Evolutionary conservation across 345 rosid genomes (phyloP).

Genomic region (Rhizophora apiculata): DNA sequence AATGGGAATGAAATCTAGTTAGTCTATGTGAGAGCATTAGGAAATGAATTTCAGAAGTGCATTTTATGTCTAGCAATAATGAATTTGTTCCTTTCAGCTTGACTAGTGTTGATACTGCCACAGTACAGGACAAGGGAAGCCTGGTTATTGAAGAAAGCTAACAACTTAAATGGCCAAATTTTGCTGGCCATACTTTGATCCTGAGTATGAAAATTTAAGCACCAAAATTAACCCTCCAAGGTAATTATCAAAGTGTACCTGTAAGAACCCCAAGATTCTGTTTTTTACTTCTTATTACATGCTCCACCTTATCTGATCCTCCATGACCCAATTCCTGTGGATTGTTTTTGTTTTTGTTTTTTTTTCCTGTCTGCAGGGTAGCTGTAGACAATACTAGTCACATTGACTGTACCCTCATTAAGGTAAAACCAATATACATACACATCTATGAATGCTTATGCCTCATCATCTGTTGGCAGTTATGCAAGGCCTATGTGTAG

Average conservation of each 20-base stretch:
- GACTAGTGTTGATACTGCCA: neutral
- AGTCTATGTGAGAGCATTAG: neutral
- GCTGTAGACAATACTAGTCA: constrained; percentile 79
- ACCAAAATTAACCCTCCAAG: constrained; percentile 90
- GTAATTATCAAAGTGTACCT: constrained; percentile 24
- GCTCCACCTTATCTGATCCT: neutral
- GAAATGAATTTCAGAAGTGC: neutral
- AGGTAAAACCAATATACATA: constrained; percentile 39
- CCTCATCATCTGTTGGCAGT: neutral
- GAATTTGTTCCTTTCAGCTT: neutral
- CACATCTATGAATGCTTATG: neutral
- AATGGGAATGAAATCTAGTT: neutral
- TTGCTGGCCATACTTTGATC: constrained; percentile 93
- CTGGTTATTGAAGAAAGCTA: constrained; percentile 10
- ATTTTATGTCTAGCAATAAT: neutral
- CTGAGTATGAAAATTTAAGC: constrained; percentile 89
- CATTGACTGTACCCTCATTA: constrained; percentile 64
- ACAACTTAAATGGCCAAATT: constrained; percentile 55
- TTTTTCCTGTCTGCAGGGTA: constrained; percentile 49
- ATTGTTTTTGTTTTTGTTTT: neutral
- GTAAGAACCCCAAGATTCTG: neutral
- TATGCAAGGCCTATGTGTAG: neutral
- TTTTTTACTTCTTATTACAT: neutral
- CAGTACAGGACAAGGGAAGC: constrained; percentile 10
- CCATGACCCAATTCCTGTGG: neutral